These are phyloP conservation scores for Adansonia rubrostipa DNA, from an alignment of 441 rosid genomes.

Conservation along the genomic window DNA sequence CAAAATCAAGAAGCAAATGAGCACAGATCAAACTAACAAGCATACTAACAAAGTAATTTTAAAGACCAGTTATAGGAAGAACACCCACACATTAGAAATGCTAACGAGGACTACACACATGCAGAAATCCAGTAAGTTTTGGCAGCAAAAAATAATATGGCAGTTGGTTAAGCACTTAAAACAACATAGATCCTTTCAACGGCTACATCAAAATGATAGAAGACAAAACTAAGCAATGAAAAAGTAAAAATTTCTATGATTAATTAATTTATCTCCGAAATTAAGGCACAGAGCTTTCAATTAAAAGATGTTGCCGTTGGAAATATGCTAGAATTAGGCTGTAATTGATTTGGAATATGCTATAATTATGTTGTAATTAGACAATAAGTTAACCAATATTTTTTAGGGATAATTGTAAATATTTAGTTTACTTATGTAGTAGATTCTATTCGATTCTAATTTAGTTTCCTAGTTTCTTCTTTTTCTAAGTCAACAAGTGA, in stretches of 20 bases:
- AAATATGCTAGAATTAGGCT: too few relatives aligned
- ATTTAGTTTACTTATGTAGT: too few relatives aligned
- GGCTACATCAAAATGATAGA: background rate
- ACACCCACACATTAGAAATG: too few relatives aligned
- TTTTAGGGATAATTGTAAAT: too few relatives aligned
- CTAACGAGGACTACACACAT: background rate
- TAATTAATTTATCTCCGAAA: background rate
- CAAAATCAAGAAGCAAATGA: background rate
- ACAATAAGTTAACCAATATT: too few relatives aligned
- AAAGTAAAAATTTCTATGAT: background rate
- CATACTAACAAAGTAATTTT: background rate
- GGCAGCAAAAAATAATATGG: background rate
- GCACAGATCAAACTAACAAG: constrained; percentile 5
- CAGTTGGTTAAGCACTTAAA: constrained; percentile 1
- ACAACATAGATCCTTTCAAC: constrained; percentile 1
- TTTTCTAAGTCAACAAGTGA: too few relatives aligned
- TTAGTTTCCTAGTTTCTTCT: too few relatives aligned
- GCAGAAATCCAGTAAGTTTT: constrained; percentile 9
- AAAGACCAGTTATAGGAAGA: too few relatives aligned
- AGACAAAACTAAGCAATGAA: background rate
- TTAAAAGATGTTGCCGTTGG: too few relatives aligned
- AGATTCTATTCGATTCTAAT: too few relatives aligned
- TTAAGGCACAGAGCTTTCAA: background rate
- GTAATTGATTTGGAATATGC: too few relatives aligned
- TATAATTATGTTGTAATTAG: too few relatives aligned